A percentile compares a stretch with the other conserved stretches of the same genome.
Conservation (phyloP, 345 rosid genomes). For the Arabis alpina region DNA sequence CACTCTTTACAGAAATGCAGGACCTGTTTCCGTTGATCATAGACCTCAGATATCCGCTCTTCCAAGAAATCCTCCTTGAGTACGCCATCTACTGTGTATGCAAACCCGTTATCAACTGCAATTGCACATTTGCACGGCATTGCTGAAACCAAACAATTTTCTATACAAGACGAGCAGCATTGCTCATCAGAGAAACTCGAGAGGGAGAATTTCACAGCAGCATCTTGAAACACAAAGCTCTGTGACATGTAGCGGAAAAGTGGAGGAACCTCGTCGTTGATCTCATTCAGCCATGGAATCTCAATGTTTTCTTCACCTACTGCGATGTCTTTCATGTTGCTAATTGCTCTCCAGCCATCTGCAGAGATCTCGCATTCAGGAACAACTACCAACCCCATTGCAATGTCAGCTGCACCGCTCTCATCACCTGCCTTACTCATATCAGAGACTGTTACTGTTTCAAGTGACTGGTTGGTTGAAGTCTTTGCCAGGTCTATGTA, state of each 20-base stretch:
- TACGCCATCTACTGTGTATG: conserved; percentile 60
- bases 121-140: conserved; percentile 56
- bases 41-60: conserved; percentile 58
- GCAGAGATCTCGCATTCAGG: conserved; percentile 49
- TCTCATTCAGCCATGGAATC: conserved; percentile 75
- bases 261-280: conserved; percentile 54
- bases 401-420: conserved; percentile 24
- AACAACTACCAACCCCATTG: conserved; percentile 48
- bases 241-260: conserved; percentile 61
- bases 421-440: conserved; percentile 39
- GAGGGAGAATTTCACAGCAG: conserved; percentile 61
- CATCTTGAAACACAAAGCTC: conserved; percentile 57
- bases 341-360: conserved; percentile 52
- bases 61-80: conserved; percentile 66
- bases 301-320: conserved; percentile 64
- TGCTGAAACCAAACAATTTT: conserved; percentile 56
- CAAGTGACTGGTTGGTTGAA: conserved; percentile 49
- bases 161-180: conserved; percentile 66
- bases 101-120: conserved; percentile 49
- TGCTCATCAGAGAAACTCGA: conserved; percentile 44
- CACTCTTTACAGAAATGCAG: conserved; percentile 61
- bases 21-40: conserved; percentile 56
- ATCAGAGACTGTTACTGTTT: conserved; percentile 1
- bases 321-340: conserved; percentile 54
- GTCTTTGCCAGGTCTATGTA: conserved; percentile 65